Base-by-base conservation (phyloP, 345 rosid genomes). In the Brassica nigra region DNA sequence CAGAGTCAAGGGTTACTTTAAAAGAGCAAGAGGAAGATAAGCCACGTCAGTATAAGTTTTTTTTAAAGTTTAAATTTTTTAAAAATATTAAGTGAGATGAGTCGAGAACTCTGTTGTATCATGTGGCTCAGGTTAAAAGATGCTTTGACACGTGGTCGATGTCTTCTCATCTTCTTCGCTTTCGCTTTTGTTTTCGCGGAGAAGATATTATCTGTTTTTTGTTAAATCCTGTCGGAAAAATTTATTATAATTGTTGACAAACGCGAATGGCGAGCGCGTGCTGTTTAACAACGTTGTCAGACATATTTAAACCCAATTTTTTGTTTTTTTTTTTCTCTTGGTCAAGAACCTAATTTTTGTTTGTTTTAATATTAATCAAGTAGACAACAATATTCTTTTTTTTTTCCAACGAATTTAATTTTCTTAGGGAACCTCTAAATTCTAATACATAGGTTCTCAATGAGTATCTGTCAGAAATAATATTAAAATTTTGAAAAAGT, bases 121-220 rank as follows among this genome's bases (percentile, higher is more conserved):
- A 86, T 89, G 97, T 88, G 97, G 97, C 82, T 88, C 80, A 67
- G 83, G 85, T 80, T 83, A 68, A 85, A 78, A 80, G 87, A 81
- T 61, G 62, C 52, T 27, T 20, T 44, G 78, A 74, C 78, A 68
- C 75, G 78, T 74, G 82, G 78, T 67, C 1, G 69, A 66, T 42
- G 55, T 78, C 33, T 15, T 64, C 36, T 71, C 61, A 49, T 78
- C 77, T 71, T 52, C 68, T 49, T 73, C 74, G 18, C 70, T 79
- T 68, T 80, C 75, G 34, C 78, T 80, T 80, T 80, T 80, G 75
- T 62, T 78, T 68, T 74, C 62, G 75, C 18, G 78, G 78, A 74
- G 74, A 79, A 68, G 82, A 79, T 79, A 80, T 80, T 80, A 80
- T 74, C 83, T 74, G 71, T 62, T 74, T 28, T 78, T 66, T 79